These are phyloP conservation scores for Lyophyllum shimeji DNA, from an alignment of 768 basidiomycete species.

Conservation along the genomic window DNA sequence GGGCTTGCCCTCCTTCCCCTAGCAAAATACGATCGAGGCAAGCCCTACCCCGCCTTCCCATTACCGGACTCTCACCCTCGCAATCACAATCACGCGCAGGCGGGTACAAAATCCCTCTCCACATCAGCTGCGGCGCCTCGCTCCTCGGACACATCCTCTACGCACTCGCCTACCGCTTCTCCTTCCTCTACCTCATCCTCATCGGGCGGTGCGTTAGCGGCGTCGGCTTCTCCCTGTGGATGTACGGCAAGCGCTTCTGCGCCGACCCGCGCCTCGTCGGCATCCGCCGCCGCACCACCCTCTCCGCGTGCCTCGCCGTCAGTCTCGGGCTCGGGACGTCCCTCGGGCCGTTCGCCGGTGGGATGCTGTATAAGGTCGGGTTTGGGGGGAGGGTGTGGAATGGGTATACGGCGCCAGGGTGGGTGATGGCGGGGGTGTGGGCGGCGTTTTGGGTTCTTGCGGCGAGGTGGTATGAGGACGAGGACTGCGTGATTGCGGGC, in stretches of 20 bases:
- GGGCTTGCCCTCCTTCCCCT: conserved; percentile 59
- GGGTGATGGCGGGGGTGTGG: conserved; percentile 62
- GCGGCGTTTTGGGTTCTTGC: conserved; percentile 44
- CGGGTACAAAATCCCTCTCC: conserved; percentile 51
- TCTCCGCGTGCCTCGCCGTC: conserved; percentile 62
- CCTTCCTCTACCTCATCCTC: conserved; percentile 68
- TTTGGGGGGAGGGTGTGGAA: conserved; percentile 59
- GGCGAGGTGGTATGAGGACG: conserved; percentile 12
- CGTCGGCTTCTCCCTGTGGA: conserved; percentile 58
- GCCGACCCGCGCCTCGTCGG: conserved; percentile 71
- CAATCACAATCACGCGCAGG: conserved; percentile 32
- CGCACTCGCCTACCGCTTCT: conserved; percentile 56
- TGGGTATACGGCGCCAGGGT: conserved; percentile 65
- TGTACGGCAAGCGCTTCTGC: conserved; percentile 72
- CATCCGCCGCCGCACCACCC: conserved; percentile 57
- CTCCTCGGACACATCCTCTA: conserved; percentile 61
- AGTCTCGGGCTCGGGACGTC: conserved; percentile 64
- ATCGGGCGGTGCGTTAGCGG: conserved; percentile 68
- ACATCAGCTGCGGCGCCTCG: conserved; percentile 50
- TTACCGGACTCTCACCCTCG: too few species aligned
- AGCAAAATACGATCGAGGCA: conserved; percentile 56
- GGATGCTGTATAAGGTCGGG: conserved; percentile 59
- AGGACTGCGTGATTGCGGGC: not conserved
- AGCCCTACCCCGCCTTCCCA: conserved; percentile 3
- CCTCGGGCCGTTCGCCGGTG: conserved; percentile 63